Conservation (phyloP, 73 alveolate species). For the Tetrahymena elliotti region DNA sequence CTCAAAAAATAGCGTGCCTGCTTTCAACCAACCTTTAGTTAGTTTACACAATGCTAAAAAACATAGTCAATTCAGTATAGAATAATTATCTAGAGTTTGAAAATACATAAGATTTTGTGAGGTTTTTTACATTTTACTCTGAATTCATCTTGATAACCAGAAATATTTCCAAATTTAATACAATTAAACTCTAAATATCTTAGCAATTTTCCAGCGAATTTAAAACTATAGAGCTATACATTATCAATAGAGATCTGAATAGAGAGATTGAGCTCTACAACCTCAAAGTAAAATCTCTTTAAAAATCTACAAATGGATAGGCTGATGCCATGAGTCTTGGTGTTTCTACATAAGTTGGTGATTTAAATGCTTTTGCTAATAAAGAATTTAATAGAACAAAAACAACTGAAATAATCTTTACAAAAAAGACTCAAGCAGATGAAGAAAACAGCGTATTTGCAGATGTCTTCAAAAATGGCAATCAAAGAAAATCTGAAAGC, state of each 20-base stretch:
- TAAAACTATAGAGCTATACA: not conserved
- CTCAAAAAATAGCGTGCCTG: not conserved
- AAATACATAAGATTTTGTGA: not conserved
- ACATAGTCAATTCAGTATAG: not conserved
- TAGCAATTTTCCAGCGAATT: not conserved
- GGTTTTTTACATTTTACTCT: not conserved
- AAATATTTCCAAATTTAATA: not conserved
- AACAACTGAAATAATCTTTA: not conserved
- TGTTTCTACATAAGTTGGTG: not conserved
- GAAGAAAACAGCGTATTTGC: not conserved
- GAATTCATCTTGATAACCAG: not conserved
- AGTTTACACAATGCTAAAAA: not conserved
- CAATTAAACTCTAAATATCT: not conserved
- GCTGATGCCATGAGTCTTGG: not conserved
- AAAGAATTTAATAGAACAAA: not conserved
- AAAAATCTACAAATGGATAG: not conserved
- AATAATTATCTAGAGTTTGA: not conserved
- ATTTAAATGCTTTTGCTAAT: not conserved
- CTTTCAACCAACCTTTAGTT: not conserved
- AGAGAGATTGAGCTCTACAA: not conserved
- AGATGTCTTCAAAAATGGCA: not conserved
- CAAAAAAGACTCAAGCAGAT: not conserved
- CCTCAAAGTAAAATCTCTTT: not conserved
- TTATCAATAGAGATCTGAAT: not conserved
- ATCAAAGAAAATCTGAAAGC: not conserved